Conservation (phyloP, 2,329 filamentous ascomycete genomes). For the Ophiostoma perfectum region DNA sequence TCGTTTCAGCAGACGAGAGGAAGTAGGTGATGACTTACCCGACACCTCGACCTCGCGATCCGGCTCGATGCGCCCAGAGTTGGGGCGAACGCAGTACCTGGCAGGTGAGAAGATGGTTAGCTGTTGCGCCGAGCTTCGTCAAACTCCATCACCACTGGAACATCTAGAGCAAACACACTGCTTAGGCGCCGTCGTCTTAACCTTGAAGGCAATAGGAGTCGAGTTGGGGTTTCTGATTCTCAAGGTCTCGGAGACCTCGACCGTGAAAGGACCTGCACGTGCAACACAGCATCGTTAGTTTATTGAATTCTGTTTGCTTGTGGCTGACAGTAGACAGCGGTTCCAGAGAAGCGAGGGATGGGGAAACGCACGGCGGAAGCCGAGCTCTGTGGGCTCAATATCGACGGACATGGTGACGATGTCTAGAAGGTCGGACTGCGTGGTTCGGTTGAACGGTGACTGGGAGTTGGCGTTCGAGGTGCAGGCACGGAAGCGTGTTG, state of each 20-base stretch:
- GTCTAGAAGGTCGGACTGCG: not conserved
- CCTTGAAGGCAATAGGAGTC: constrained; percentile 66
- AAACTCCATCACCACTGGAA: not conserved
- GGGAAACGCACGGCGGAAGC: constrained; percentile 75
- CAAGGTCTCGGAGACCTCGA: constrained; percentile 59
- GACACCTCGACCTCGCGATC: constrained; percentile 87
- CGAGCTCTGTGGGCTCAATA: constrained; percentile 84
- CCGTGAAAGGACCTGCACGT: constrained; percentile 58
- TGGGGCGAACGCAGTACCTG: constrained; percentile 96
- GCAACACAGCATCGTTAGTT: not conserved
- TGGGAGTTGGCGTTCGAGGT: not conserved
- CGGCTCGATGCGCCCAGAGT: constrained; percentile 91
- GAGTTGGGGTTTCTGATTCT: constrained; percentile 60
- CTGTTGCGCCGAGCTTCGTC: not conserved
- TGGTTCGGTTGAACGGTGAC: not conserved
- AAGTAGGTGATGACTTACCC: constrained; percentile 48
- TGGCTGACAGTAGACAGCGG: too few species aligned
- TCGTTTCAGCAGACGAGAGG: too few species aligned
- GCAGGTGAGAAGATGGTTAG: not conserved
- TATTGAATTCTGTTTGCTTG: not conserved
- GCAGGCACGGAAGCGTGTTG: not conserved
- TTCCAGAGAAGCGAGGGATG: not conserved
- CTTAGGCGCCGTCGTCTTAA: constrained; percentile 98
- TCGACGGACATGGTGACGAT: constrained; percentile 76
- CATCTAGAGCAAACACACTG: constrained; percentile 58